Evolutionary conservation across 495 filamentous ascomycete species (phyloP).

Genomic region (Xylaria grammica): DNA sequence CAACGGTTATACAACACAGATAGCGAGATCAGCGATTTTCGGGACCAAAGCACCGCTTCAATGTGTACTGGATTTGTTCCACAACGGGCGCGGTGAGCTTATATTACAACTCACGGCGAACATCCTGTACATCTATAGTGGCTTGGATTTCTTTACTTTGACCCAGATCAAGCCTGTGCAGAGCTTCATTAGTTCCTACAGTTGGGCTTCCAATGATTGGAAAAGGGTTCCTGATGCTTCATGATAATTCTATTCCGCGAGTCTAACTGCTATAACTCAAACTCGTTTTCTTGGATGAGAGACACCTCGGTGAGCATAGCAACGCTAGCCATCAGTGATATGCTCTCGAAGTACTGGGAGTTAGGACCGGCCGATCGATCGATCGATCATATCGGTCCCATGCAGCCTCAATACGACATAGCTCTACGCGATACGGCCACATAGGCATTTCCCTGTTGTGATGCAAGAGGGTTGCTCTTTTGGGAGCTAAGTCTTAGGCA

Average conservation of each 20-base stretch:
- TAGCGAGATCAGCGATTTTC: background rate
- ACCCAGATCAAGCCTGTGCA: too few relatives aligned
- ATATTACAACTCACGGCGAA: background rate
- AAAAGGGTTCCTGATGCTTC: slow-evolving; percentile 1
- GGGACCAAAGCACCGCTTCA: background rate
- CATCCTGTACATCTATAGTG: background rate
- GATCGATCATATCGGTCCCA: slow-evolving; percentile 9
- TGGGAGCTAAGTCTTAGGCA: background rate
- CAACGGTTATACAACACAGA: background rate
- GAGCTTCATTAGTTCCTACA: background rate
- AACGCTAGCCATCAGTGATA: too few relatives aligned
- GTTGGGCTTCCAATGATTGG: background rate
- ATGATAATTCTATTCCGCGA: background rate
- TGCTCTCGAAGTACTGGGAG: too few relatives aligned
- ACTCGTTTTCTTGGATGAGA: background rate
- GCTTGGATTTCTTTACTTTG: background rate
- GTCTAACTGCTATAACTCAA: background rate
- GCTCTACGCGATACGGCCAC: background rate
- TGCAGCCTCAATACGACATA: background rate
- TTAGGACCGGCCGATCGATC: too few relatives aligned
- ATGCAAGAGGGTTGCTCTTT: slow-evolving; percentile 4
- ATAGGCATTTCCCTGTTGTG: too few relatives aligned
- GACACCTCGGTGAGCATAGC: background rate
- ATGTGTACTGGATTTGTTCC: slow-evolving; percentile 5
- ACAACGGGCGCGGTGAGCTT: background rate